Evolutionary conservation across 179 eudicot genomes (phyloP).

Genomic region (Silene coronaria): DNA sequence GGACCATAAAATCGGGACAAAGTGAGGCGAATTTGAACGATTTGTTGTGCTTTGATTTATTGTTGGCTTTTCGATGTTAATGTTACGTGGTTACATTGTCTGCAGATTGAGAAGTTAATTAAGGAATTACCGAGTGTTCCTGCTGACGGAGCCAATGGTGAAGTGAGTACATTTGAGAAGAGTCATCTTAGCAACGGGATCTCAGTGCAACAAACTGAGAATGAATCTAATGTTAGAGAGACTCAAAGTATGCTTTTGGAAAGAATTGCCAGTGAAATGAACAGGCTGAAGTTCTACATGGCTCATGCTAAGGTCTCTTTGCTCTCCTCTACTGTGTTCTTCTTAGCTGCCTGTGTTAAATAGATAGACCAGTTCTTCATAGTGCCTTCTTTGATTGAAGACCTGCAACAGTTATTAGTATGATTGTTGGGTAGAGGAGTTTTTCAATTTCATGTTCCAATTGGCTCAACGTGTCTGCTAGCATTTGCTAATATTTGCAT

Average conservation of each 20-base stretch:
- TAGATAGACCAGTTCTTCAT: neutral
- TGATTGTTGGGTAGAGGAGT: neutral
- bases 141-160: constrained; percentile 73
- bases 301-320: constrained; percentile 89
- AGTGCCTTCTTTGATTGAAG: neutral
- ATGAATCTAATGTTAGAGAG: constrained; percentile 76
- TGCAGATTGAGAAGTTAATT: constrained; percentile 90
- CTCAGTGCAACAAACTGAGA: constrained; percentile 58
- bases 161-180: constrained; percentile 37
- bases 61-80: neutral
- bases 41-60: neutral
- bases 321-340: constrained; percentile 27
- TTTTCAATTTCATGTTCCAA: neutral
- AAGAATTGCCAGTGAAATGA: constrained; percentile 99
- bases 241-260: constrained; percentile 99
- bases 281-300: constrained; percentile 84
- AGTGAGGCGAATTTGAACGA: neutral
- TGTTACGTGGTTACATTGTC: constrained; percentile 8
- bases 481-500: neutral
- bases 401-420: neutral
- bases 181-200: constrained; percentile 58
- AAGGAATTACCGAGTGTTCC: constrained; percentile 93
- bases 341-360: constrained; percentile 6
- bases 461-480: neutral
- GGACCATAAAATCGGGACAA: neutral